phyloP scores from a whole-genome alignment of 139 green algal species.

The Diplosphaera chodatii region DNA sequence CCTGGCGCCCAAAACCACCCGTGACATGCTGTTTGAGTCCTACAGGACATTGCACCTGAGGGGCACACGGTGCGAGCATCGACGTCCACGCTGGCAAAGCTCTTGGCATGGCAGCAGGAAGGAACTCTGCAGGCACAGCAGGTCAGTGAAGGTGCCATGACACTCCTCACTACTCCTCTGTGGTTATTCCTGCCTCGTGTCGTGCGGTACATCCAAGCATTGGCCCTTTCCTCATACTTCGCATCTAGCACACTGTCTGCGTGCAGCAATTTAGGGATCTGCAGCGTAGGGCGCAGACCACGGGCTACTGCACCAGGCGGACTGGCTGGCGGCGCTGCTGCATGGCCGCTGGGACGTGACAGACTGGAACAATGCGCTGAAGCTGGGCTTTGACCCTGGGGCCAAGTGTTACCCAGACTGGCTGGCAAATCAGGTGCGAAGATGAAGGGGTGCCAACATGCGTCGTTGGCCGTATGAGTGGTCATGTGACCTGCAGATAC shows the following conservation, averaged over 20 bases:
- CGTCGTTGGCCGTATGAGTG: too few species aligned
- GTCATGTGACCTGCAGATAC: too few species aligned
- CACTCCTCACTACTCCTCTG: too few species aligned
- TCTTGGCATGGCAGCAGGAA: constrained; percentile 62
- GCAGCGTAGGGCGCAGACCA: constrained; percentile 16
- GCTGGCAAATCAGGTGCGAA: constrained; percentile 60
- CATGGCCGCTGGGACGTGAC: constrained; percentile 44
- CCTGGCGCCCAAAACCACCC: background rate
- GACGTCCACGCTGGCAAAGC: constrained; percentile 85
- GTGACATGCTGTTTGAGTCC: background rate
- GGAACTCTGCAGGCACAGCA: constrained; percentile 1
- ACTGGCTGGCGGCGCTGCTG: constrained; percentile 68
- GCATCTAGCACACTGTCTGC: too few species aligned
- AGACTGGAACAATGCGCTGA: constrained; percentile 95
- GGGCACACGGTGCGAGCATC: constrained; percentile 67
- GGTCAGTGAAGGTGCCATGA: too few species aligned
- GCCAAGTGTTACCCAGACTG: constrained; percentile 69
- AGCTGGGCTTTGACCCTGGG: constrained; percentile 82
- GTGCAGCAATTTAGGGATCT: too few species aligned
- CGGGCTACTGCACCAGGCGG: constrained; percentile 69
- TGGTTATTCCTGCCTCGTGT: too few species aligned
- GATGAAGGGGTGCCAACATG: too few species aligned
- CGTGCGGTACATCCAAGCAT: too few species aligned
- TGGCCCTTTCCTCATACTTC: too few species aligned
- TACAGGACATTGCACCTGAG: constrained; percentile 59